Percentiles rank a stretch among this genome's conserved stretches.
Conservation (phyloP, 305 asterid species). For the Rubia peregrina region DNA sequence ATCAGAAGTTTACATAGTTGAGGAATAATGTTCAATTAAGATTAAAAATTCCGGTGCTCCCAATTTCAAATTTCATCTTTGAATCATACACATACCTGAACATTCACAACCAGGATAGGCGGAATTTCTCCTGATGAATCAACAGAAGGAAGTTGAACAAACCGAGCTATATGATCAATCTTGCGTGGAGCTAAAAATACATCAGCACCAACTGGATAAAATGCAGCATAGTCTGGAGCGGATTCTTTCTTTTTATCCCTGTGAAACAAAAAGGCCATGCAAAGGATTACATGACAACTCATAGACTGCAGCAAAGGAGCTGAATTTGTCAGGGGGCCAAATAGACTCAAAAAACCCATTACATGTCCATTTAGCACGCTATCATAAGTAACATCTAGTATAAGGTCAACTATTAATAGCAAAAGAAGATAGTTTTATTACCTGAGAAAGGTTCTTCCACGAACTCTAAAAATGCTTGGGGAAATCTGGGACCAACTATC, state of each 20-base stretch:
- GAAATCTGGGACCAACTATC: constrained; percentile 68
- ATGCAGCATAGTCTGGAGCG: constrained; percentile 61
- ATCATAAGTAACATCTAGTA: background rate
- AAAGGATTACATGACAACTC: background rate
- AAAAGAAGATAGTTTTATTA: constrained; percentile 21
- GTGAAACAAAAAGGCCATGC: constrained; percentile 24
- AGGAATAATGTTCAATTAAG: background rate
- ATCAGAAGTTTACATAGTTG: background rate
- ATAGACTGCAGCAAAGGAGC: constrained; percentile 1
- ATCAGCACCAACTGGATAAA: constrained; percentile 79
- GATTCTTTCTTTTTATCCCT: constrained; percentile 94
- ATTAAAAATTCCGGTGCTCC: background rate
- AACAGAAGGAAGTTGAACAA: constrained; percentile 73
- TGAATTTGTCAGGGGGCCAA: background rate
- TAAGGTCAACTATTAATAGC: background rate
- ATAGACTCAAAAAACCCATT: background rate
- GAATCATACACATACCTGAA: constrained; percentile 53
- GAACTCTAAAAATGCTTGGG: constrained; percentile 73
- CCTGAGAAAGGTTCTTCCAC: constrained; percentile 62
- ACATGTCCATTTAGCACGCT: background rate
- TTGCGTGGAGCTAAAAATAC: constrained; percentile 76
- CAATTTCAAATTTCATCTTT: background rate
- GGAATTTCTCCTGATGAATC: constrained; percentile 61
- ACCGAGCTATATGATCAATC: constrained; percentile 77
- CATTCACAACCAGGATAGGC: constrained; percentile 77